Evolutionary conservation across 1,284 basidiomycete species (phyloP).

Genomic region (Tylopilus sp.): DNA sequence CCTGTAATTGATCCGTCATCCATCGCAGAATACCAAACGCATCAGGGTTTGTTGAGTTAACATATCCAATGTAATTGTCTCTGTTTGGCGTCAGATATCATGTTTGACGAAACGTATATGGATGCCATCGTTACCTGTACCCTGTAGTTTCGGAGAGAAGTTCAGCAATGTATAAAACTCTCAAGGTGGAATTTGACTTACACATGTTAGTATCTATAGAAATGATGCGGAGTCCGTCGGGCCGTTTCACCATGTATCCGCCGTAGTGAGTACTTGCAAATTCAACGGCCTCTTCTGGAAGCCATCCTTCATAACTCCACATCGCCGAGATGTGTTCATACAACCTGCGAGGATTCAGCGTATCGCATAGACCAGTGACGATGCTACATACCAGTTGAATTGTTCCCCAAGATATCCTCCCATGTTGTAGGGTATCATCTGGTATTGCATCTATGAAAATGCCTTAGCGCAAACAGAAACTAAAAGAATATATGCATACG

Average conservation of each 20-base stretch:
- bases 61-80: conserved; percentile 77
- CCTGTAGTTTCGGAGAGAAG: conserved; percentile 10
- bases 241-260: conserved; percentile 73
- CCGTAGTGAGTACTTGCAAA: conserved; percentile 74
- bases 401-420: conserved; percentile 62
- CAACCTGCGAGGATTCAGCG: conserved; percentile 59
- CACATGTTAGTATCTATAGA: conserved; percentile 81
- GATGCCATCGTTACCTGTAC: conserved; percentile 43
- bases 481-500: too few species aligned
- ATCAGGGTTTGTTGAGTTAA: conserved; percentile 77
- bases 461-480: too few species aligned
- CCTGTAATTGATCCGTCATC: conserved; percentile 81
- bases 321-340: conserved; percentile 74
- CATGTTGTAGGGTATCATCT: conserved; percentile 70
- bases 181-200: conserved; percentile 32
- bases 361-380: conserved; percentile 13
- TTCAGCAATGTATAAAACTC: not conserved
- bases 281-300: conserved; percentile 64
- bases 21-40: conserved; percentile 79
- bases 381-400: conserved; percentile 73
- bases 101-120: not conserved
- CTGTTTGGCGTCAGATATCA: conserved; percentile 36
- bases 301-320: conserved; percentile 77
- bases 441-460: conserved; percentile 57
- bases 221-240: conserved; percentile 76